These are phyloP conservation scores for Fusarium proliferatum DNA, from an alignment of 2,329 filamentous ascomycete genomes.

Conservation along the genomic window DNA sequence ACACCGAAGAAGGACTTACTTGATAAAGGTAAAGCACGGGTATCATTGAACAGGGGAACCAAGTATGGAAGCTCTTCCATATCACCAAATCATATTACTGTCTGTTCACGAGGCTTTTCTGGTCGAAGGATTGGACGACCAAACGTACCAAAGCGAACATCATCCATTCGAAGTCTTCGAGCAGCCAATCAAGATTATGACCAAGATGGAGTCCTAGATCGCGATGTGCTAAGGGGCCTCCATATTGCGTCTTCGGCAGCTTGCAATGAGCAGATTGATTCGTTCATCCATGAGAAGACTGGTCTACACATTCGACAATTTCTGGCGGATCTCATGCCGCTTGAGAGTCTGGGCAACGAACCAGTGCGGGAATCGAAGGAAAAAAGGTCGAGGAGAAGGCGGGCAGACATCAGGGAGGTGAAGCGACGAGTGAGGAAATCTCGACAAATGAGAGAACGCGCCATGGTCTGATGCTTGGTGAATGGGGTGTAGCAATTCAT, in stretches of 20 bases:
- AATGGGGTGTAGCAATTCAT: neutral
- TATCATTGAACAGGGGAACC: neutral
- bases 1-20: neutral
- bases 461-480: neutral
- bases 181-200: conserved; percentile 46
- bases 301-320: conserved; percentile 66
- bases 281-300: conserved; percentile 62
- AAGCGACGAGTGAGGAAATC: conserved; percentile 53
- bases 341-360: conserved; percentile 58
- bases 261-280: conserved; percentile 65
- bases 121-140: conserved; percentile 45
- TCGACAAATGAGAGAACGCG: conserved; percentile 41
- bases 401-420: conserved; percentile 49
- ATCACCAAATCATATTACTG: conserved; percentile 38
- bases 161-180: conserved; percentile 47
- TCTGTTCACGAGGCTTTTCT: conserved; percentile 45
- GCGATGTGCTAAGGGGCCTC: conserved; percentile 65
- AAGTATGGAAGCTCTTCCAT: neutral
- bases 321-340: conserved; percentile 63
- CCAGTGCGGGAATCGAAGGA: conserved; percentile 39
- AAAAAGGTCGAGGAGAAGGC: conserved; percentile 45
- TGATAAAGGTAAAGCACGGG: neutral
- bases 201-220: conserved; percentile 57
- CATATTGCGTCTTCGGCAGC: conserved; percentile 67
- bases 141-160: conserved; percentile 51